A percentile compares a stretch with the other conserved stretches of the same genome.
phyloP scores from a whole-genome alignment of 1,284 basidiomycete genomes.

The Leccinum fallax region DNA sequence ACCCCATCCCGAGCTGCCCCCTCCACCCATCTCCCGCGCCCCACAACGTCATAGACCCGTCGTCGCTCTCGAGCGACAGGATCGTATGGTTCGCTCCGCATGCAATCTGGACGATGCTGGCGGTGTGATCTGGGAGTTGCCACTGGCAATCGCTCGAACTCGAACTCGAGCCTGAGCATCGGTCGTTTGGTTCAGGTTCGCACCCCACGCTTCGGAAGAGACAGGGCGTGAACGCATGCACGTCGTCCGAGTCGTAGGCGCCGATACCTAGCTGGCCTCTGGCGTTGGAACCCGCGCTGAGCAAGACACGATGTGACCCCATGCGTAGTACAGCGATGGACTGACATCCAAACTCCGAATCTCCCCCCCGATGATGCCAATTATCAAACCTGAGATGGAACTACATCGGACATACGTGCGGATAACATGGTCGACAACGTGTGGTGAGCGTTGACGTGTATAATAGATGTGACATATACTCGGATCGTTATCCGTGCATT shows the following conservation, averaged over 20 bases:
- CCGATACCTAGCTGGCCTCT: constrained; percentile 36
- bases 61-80: constrained; percentile 22
- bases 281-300: constrained; percentile 36
- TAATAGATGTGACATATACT: too few species aligned
- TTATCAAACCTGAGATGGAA: constrained; percentile 7
- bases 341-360: not conserved
- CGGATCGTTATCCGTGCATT: too few species aligned
- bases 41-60: constrained; percentile 52
- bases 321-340: not conserved
- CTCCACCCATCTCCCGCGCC: constrained; percentile 62
- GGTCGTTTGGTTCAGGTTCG: not conserved
- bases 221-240: constrained; percentile 30
- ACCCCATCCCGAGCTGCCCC: constrained; percentile 60
- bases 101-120: constrained; percentile 21
- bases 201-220: constrained; percentile 14
- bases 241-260: constrained; percentile 23
- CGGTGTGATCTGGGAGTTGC: constrained; percentile 11
- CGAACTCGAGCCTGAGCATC: not conserved
- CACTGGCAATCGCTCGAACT: constrained; percentile 1
- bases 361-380: not conserved
- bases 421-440: too few species aligned
- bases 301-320: constrained; percentile 11
- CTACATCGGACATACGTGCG: too few species aligned
- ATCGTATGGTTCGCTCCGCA: constrained; percentile 39
- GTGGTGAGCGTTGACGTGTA: too few species aligned